A percentile compares a stretch with the other conserved stretches of the same genome.
Conservation (phyloP, 176 grass and related monocot genomes). For the Musa troglodytarum region DNA sequence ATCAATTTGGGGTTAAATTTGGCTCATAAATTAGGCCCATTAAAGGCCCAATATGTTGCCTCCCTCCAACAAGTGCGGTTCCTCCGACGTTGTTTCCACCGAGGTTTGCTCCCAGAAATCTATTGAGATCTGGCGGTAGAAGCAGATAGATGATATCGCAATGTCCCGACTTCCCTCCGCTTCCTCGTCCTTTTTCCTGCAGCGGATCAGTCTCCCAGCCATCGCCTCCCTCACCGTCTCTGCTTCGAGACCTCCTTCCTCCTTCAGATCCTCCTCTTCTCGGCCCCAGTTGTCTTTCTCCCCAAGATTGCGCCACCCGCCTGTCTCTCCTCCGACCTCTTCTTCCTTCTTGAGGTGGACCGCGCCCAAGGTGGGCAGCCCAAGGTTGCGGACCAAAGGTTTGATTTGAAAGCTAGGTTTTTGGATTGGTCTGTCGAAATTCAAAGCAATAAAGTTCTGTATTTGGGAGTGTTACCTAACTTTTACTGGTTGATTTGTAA, state of each 20-base stretch:
- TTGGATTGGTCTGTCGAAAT: neutral
- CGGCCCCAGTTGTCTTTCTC: neutral
- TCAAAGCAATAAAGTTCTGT: no score
- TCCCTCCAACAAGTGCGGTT: neutral
- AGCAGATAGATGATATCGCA: neutral
- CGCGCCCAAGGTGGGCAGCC: neutral
- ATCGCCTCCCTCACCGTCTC: neutral
- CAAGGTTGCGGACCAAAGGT: constrained; percentile 16
- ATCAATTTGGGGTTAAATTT: no score
- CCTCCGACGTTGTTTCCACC: neutral
- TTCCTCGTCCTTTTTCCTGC: constrained; percentile 8
- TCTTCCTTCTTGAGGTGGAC: constrained; percentile 6
- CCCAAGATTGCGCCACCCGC: neutral
- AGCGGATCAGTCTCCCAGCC: neutral
- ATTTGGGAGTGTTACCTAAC: no score
- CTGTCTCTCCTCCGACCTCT: neutral
- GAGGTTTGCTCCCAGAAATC: neutral
- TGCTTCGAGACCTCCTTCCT: neutral
- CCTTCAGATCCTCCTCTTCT: neutral
- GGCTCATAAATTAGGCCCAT: neutral
- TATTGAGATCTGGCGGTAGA: neutral
- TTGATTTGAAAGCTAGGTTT: neutral
- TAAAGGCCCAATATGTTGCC: neutral
- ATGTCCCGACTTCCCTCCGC: constrained; percentile 1
- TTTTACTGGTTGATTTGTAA: constrained; percentile 4